Evolutionary conservation across 2,329 filamentous ascomycete species (phyloP).

Genomic region (Teratosphaeria viscida): DNA sequence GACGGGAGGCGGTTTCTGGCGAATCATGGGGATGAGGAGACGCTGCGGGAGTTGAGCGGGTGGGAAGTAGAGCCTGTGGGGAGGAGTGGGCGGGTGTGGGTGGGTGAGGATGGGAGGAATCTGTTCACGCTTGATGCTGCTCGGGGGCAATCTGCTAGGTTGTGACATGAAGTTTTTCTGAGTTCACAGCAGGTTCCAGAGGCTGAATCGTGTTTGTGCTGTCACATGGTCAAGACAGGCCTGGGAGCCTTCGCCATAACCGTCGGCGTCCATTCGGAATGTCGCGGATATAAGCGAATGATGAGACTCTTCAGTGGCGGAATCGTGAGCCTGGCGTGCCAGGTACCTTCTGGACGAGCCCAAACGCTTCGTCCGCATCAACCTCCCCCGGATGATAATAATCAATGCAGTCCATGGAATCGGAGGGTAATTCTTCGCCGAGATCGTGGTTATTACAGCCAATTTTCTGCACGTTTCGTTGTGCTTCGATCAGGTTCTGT

Average conservation of each 20-base stretch:
- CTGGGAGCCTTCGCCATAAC: not conserved
- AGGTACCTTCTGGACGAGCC: no score
- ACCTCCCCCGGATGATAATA: no score
- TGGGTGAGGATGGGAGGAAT: conserved; percentile 26
- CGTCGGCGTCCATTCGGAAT: no score
- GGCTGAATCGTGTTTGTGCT: not conserved
- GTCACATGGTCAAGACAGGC: not conserved
- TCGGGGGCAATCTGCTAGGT: not conserved
- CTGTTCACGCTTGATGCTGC: conserved; percentile 23
- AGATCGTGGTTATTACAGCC: not conserved
- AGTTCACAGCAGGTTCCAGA: not conserved
- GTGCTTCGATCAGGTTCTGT: not conserved
- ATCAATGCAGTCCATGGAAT: no score
- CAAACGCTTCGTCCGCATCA: no score
- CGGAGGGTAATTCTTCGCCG: no score
- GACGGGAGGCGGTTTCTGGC: conserved; percentile 45
- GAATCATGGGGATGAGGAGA: conserved; percentile 44
- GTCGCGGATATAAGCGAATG: no score
- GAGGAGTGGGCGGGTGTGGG: conserved; percentile 35
- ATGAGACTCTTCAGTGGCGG: no score
- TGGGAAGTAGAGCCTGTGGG: conserved; percentile 39
- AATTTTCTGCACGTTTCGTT: not conserved
- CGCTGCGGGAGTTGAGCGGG: conserved; percentile 36
- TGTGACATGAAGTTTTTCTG: not conserved
- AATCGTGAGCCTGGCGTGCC: no score